Evolutionary conservation across 208 protist genomes (phyloP).

Genomic region (Trypanosoma avium): DNA sequence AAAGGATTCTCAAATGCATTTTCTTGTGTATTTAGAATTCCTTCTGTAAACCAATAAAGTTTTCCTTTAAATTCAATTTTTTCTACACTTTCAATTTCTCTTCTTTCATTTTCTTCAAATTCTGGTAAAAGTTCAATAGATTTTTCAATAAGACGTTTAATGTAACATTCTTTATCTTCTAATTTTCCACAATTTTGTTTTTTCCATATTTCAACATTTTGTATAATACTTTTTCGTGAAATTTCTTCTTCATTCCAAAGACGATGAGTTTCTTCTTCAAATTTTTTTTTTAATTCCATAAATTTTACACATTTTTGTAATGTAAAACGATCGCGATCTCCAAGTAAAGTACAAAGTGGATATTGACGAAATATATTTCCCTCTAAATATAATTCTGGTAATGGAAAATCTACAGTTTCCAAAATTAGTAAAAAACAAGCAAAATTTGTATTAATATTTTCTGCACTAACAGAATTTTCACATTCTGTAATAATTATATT

Average conservation of each 20-base stretch:
- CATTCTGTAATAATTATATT: too few species aligned
- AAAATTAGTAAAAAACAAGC: constrained; percentile 19
- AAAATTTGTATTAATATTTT: constrained; percentile 20
- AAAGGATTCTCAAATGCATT: neutral
- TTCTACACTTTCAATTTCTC: constrained; percentile 15
- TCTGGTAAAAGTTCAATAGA: constrained; percentile 11
- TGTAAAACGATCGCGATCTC: constrained; percentile 18
- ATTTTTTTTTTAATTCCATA: neutral
- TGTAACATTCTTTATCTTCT: constrained; percentile 8
- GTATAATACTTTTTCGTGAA: neutral
- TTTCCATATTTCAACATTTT: neutral
- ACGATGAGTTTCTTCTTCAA: neutral
- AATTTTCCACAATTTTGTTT: neutral
- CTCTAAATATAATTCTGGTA: constrained; percentile 5
- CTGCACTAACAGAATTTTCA: neutral
- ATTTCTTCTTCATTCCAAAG: constrained; percentile 6
- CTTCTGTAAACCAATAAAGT: constrained; percentile 10
- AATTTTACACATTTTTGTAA: constrained; percentile 4
- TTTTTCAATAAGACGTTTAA: constrained; percentile 1
- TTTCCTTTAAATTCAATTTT: constrained; percentile 21
- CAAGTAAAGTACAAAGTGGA: constrained; percentile 17
- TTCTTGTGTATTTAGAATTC: neutral
- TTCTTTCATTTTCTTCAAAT: constrained; percentile 14
- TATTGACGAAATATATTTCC: constrained; percentile 9
- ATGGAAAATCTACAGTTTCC: constrained; percentile 21